phyloP scores from a whole-genome alignment of 208 protist species.

The Leishmania braziliensis region DNA sequence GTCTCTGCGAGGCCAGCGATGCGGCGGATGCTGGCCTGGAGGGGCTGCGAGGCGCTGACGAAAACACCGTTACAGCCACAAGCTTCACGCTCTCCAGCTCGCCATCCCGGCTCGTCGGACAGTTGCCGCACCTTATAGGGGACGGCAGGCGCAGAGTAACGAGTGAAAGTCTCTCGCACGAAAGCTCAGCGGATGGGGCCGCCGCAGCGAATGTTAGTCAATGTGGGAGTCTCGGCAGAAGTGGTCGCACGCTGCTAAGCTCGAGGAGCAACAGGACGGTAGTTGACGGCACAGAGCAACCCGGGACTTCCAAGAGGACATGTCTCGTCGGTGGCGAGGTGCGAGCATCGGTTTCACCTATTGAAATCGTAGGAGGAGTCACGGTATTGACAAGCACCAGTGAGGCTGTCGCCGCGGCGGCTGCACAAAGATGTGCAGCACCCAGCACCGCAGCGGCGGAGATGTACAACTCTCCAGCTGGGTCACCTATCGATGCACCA shows the following conservation, averaged over 20 bases:
- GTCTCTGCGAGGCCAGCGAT: conserved; percentile 14
- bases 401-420: background rate
- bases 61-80: conserved; percentile 2
- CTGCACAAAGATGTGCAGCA: background rate
- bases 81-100: conserved; percentile 9
- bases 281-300: background rate
- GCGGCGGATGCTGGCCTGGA: conserved; percentile 9
- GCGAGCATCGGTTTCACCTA: background rate
- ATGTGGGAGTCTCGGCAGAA: background rate
- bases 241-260: background rate
- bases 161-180: background rate
- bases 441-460: background rate
- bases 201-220: background rate
- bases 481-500: background rate
- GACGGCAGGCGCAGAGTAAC: background rate
- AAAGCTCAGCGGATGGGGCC: background rate
- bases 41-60: background rate
- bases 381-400: background rate
- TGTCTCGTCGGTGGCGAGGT: background rate
- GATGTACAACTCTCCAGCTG: background rate
- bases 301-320: background rate
- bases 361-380: background rate
- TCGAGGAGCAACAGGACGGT: background rate
- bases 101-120: background rate
- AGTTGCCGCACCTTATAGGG: background rate